Evolutionary conservation across 768 basidiomycete genomes (phyloP), one percentile per base, ranked within the genome.

Genomic region (Pleurotus ostreatus): DNA sequence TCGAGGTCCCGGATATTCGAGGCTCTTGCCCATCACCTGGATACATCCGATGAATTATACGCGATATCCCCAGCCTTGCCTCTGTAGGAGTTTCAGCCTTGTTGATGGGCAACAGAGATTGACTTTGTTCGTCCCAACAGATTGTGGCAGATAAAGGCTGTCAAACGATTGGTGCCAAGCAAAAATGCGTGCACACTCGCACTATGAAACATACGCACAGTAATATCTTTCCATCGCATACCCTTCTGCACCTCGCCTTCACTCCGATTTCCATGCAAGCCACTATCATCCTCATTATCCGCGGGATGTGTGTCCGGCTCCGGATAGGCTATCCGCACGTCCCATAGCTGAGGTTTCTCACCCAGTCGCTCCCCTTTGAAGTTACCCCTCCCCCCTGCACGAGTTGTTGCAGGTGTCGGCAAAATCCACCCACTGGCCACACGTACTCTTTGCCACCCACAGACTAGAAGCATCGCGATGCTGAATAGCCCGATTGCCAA

Each of bases 401-500:
- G 38, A 5, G 37, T 12, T 46, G 23, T 26, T 4, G 16, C 26
- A 51, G 55, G 12, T n/a, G 22, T 5, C 45, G 41, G 16, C 45
- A 16, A 22, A 25, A 30, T 57, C 55, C 25, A 47, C 46, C 30
- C 45, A 43, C 67, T 46, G 8, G 56, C 57, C 9, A 58, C 55
- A 53, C 71, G 65, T 51, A 75, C 48, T 48, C 74, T 68, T 57
- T 66, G 46, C 75, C 78, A 80, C 11, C 74, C 76, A 46, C 83
- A 77, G 34, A 81, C 72, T 7, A 73, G 67, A 9, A 80, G 57
- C 71, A 84, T 77, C 0, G 73, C 73, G n/a, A 74, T 66, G 16
- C 70, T 66, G 59, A 85, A 82, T 15, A 87, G 62, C 3, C 80
- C 82, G 25, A 84, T 75, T n/a, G 80, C 78, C 22, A 87, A 68